Percentiles rank a stretch among this genome's conserved stretches.
These are phyloP conservation scores for Diaporthe sp. DNA, from an alignment of 2,329 filamentous ascomycete genomes.

Conservation along the genomic window DNA sequence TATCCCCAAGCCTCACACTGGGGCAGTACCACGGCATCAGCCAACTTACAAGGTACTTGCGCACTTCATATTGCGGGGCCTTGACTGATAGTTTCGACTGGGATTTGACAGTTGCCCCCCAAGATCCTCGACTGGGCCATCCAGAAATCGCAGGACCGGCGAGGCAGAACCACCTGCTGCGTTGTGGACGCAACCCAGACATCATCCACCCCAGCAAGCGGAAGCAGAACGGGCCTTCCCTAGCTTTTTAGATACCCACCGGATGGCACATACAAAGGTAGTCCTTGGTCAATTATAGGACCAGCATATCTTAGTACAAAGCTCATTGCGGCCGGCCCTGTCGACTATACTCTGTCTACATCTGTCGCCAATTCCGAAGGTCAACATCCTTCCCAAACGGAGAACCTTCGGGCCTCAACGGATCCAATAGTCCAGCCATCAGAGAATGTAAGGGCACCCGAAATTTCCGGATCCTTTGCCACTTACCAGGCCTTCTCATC, in stretches of 20 bases:
- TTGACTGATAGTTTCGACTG: constrained; percentile 23
- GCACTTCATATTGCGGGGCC: constrained; percentile 4
- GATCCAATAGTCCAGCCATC: background rate
- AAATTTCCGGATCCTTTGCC: background rate
- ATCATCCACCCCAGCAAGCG: constrained; percentile 27
- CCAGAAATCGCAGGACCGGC: constrained; percentile 12
- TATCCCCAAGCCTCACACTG: constrained; percentile 23
- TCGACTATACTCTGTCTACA: constrained; percentile 16
- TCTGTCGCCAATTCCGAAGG: background rate
- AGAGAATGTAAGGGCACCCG: constrained; percentile 12
- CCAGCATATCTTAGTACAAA: constrained; percentile 32
- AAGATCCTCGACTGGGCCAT: background rate
- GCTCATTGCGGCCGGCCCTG: constrained; percentile 18
- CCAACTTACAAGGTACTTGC: constrained; percentile 7
- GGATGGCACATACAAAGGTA: constrained; percentile 19
- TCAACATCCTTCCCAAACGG: constrained; percentile 8
- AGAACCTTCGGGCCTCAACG: constrained; percentile 4
- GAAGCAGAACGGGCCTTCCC: constrained; percentile 28
- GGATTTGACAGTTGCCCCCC: constrained; percentile 19
- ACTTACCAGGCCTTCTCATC: background rate
- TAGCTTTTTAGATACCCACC: constrained; percentile 21
- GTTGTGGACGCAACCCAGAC: constrained; percentile 1
- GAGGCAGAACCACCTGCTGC: constrained; percentile 1
- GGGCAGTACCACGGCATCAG: constrained; percentile 8
- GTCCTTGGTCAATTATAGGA: constrained; percentile 28